A percentile compares a stretch with the other conserved stretches of the same genome.
phyloP scores from a whole-genome alignment of 225 moss, liverwort and hornwort species.

The Anthoceros angustus region DNA sequence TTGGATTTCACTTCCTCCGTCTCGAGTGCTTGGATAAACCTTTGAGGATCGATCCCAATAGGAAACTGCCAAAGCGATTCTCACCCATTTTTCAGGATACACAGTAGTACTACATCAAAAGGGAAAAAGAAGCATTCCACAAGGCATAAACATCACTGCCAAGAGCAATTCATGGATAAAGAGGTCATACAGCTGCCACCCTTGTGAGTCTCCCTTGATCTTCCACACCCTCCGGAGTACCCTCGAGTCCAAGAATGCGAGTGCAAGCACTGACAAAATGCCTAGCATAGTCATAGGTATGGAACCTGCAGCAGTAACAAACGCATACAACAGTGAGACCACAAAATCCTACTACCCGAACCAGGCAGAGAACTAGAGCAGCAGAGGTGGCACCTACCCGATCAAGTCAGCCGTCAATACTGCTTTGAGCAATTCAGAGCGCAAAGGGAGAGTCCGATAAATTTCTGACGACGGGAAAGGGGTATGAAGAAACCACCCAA shows the following conservation, averaged over 20 bases:
- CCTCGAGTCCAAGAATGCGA: conserved; percentile 74
- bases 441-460: conserved; percentile 58
- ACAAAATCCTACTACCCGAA: background rate
- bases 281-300: conserved; percentile 80
- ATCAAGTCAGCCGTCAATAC: conserved; percentile 72
- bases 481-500: conserved; percentile 85
- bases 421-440: conserved; percentile 81
- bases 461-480: conserved; percentile 92
- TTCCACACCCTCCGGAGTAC: conserved; percentile 82
- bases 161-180: background rate
- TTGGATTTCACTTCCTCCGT: conserved; percentile 51
- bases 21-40: conserved; percentile 51
- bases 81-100: background rate
- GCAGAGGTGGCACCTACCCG: conserved; percentile 23
- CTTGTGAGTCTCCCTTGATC: conserved; percentile 79
- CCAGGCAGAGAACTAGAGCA: background rate
- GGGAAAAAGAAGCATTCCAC: too few relatives aligned
- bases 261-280: conserved; percentile 91
- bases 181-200: conserved; percentile 50
- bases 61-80: conserved; percentile 35
- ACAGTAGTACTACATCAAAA: background rate
- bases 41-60: conserved; percentile 66
- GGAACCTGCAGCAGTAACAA: conserved; percentile 33
- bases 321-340: background rate
- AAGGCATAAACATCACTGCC: too few relatives aligned